Percentiles rank a stretch among this genome's conserved stretches.
Conservation (phyloP, 169 alveolate genomes). For the Plasmodium cynomolgi region DNA sequence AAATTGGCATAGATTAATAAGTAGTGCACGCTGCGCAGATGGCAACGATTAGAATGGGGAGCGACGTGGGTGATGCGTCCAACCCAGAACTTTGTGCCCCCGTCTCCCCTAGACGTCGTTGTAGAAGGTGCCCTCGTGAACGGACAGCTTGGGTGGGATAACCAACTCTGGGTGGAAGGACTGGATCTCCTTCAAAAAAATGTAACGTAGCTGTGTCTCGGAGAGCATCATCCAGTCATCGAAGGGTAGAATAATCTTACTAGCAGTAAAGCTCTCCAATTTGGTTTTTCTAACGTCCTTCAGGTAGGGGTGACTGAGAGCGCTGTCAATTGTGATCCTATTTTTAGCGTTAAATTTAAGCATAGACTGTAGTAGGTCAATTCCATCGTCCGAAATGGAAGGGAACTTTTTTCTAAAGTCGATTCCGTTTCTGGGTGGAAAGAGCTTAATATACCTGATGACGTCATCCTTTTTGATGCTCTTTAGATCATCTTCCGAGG, state of each 20-base stretch:
- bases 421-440: slow-evolving; percentile 84
- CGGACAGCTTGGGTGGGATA: slow-evolving; percentile 82
- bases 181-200: slow-evolving; percentile 84
- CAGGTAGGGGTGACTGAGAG: slow-evolving; percentile 94
- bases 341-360: slow-evolving; percentile 93
- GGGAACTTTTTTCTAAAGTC: slow-evolving; percentile 86
- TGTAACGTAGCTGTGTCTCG: slow-evolving; percentile 90
- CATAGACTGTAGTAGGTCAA: slow-evolving; percentile 93
- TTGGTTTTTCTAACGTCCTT: slow-evolving; percentile 87
- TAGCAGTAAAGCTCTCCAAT: slow-evolving; percentile 45
- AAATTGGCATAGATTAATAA: neutral
- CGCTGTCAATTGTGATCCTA: slow-evolving; percentile 93
- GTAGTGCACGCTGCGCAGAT: neutral
- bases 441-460: slow-evolving; percentile 86
- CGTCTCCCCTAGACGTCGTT: neutral
- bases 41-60: neutral
- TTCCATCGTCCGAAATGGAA: slow-evolving; percentile 91
- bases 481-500: slow-evolving; percentile 94
- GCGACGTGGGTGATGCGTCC: neutral
- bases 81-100: neutral
- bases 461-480: slow-evolving; percentile 91
- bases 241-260: slow-evolving; percentile 87
- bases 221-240: slow-evolving; percentile 93
- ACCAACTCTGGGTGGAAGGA: slow-evolving; percentile 88
- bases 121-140: slow-evolving; percentile 47